Evolutionary conservation across 306 rosid species (phyloP), one percentile per base, ranked within the genome.

Genomic region (Cucurbita pepo): DNA sequence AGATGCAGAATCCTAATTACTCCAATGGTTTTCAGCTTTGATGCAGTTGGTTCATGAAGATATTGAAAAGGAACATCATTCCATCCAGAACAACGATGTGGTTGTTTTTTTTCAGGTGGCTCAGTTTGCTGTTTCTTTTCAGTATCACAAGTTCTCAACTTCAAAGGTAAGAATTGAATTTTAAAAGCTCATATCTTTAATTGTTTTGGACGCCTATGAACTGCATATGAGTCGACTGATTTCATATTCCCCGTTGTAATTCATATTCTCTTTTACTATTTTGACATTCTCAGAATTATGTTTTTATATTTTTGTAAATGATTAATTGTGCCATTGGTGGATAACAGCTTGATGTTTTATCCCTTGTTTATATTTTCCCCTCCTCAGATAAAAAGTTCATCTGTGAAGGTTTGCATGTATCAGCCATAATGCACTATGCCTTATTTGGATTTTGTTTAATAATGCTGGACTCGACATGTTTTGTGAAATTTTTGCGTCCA

Each of bases 51-150:
- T 94, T 71, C 83, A 85, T 10, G 89, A 86, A 80, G 97, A 88
- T 80, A 89, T 90, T 79, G 90, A 65, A 62, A 94, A 83, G 87
- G 98, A 94, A 56, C 96, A 89, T 75, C 94, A 86, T 72, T 74
- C 92, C 47, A 80, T 94, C 79, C 95, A 90, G 75, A 82, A 77
- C 56, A 86, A 80, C 48, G 98, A 94, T 74, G 76, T 94, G 16
- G 65, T 80, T 76, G 80, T 89, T 81, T 94, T 90, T 84, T 90
- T 94, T 86, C 91, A 86, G 59, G 96, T 90, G 62, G 94, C 94
- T 59, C 96, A 89, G 81, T 94, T 94, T 85, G 87, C 82, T 83
- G 85, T 86, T 77, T 86, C 97, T 77, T 94, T 86, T 79, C 98
- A 94, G 76, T 85, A 88, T 80, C 81, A 80, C 85, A 89, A 85